phyloP scores from a whole-genome alignment of 768 basidiomycete species.

The Ephemerocybe angulata region DNA sequence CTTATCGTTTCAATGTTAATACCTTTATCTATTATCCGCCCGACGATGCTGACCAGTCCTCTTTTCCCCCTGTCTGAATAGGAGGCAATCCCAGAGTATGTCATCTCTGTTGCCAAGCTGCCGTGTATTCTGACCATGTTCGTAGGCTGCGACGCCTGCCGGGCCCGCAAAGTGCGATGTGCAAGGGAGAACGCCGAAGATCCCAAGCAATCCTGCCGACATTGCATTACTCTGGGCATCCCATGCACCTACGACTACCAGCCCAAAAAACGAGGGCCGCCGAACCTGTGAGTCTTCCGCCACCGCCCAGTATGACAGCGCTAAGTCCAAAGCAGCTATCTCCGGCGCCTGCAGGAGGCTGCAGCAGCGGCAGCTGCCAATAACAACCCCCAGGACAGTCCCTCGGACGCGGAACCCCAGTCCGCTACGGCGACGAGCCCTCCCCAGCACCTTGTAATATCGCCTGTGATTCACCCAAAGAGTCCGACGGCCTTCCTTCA shows the following conservation, averaged over 20 bases:
- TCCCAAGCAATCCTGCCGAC: slow-evolving; percentile 77
- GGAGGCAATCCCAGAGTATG: slow-evolving; percentile 85
- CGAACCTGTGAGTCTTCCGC: slow-evolving; percentile 67
- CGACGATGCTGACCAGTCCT: slow-evolving; percentile 26
- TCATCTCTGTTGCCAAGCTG: slow-evolving; percentile 12
- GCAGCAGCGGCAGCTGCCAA: slow-evolving; percentile 52
- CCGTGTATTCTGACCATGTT: slow-evolving; percentile 1
- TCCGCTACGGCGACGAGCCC: slow-evolving; percentile 47
- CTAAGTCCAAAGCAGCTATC: slow-evolving; percentile 46
- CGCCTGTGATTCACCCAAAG: slow-evolving; percentile 42
- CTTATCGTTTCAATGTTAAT: slow-evolving; percentile 24
- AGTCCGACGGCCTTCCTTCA: slow-evolving; percentile 49
- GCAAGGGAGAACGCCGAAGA: slow-evolving; percentile 77
- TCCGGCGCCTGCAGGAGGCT: slow-evolving; percentile 77
- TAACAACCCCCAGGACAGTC: slow-evolving; percentile 31
- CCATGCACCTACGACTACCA: slow-evolving; percentile 90
- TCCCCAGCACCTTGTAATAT: slow-evolving; percentile 37
- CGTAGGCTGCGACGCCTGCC: slow-evolving; percentile 81
- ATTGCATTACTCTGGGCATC: slow-evolving; percentile 77
- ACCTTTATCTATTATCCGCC: slow-evolving; percentile 17
- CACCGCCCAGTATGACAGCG: neutral
- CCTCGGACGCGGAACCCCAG: slow-evolving; percentile 38
- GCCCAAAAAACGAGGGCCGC: slow-evolving; percentile 91
- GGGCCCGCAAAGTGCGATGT: slow-evolving; percentile 84
- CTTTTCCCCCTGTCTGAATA: slow-evolving; percentile 28